Base-by-base conservation (phyloP, 2,329 filamentous ascomycete genomes). In the Penicillium sp. region DNA sequence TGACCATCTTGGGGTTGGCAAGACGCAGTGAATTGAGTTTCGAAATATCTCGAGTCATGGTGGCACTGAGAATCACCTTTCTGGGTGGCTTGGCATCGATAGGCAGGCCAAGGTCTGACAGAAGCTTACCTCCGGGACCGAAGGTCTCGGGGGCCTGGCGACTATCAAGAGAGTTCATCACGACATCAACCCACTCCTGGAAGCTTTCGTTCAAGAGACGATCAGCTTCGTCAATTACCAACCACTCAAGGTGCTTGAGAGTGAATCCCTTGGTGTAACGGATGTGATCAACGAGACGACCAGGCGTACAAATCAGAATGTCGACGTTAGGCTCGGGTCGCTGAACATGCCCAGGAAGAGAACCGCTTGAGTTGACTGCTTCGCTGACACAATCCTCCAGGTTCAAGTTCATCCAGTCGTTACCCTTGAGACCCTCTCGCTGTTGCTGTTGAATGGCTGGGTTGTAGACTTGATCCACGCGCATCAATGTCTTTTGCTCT, bases 181-280 rank as follows among this genome's bases (percentile, higher is more conserved):
- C 84, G 0, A 87, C 77, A 39, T 86, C 84, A 3, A 95, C 79
- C 92, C 92, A 97, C 66, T 93, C 89, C 70, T 97, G 92, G 72
- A 94, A 97, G 67, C 89, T 92, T 71, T 97, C 91, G 42, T 92
- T 89, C 5, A 97, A 82, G 11, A 97, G 79, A 68, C 94, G 91
- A 72, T 97, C 93, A 10, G 93, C 94, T 75, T 97, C 93, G 66
- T 97, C 93, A 43, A 97, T 89, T 2, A 97, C 85, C 0, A 97
- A 80, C 92, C 92, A 97, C 57, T 90, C 85, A 4, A 97, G 79
- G 68, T 89, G 82, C 53, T 89, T 84, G 21, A 97, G 79, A 0
- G 81, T 84, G 70, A 97, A 97, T 0, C 91, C 92, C 3, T 85
- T 84, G 0, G 93, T 97, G 56, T 87, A 86, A 59, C 88, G 87